phyloP scores from a whole-genome alignment of 2,329 filamentous ascomycete genomes.

The Escovopsis sp. region DNA sequence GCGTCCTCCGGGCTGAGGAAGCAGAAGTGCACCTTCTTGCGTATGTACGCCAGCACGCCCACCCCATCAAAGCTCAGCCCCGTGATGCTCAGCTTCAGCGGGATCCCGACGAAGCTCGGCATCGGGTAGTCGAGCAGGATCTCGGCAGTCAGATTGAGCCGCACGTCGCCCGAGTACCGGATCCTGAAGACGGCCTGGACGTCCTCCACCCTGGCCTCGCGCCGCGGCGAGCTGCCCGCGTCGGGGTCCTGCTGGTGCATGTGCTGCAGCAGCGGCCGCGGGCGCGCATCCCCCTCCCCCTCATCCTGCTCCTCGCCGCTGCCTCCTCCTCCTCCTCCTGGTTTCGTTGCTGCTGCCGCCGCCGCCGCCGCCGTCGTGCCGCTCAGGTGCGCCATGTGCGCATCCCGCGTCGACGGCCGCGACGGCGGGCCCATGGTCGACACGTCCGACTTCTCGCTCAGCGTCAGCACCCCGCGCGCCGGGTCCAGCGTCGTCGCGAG shows the following conservation, averaged over 20 bases:
- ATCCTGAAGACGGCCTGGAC: slow-evolving; percentile 87
- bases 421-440: slow-evolving; percentile 47
- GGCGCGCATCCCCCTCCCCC: slow-evolving; percentile 13
- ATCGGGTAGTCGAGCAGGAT: slow-evolving; percentile 96
- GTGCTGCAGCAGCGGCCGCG: background rate
- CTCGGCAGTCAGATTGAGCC: slow-evolving; percentile 80
- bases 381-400: slow-evolving; percentile 18
- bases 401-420: slow-evolving; percentile 43
- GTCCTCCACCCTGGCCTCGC: slow-evolving; percentile 69
- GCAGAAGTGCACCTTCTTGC: slow-evolving; percentile 80
- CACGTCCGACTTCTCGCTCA: slow-evolving; percentile 47
- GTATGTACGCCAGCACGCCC: slow-evolving; percentile 80
- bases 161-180: slow-evolving; percentile 75
- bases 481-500: slow-evolving; percentile 19
- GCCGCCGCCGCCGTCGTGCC: slow-evolving; percentile 21
- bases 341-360: too few relatives aligned
- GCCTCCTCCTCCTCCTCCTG: too few relatives aligned
- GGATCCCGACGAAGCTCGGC: slow-evolving; percentile 94
- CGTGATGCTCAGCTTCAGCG: slow-evolving; percentile 86
- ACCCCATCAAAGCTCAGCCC: slow-evolving; percentile 92
- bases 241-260: background rate
- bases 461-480: slow-evolving; percentile 21
- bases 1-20: slow-evolving; percentile 90
- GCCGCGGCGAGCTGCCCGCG: slow-evolving; percentile 23
- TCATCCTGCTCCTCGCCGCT: slow-evolving; percentile 10